Conservation (phyloP, 495 filamentous ascomycete species). For the Eremomyces bilateralis region DNA sequence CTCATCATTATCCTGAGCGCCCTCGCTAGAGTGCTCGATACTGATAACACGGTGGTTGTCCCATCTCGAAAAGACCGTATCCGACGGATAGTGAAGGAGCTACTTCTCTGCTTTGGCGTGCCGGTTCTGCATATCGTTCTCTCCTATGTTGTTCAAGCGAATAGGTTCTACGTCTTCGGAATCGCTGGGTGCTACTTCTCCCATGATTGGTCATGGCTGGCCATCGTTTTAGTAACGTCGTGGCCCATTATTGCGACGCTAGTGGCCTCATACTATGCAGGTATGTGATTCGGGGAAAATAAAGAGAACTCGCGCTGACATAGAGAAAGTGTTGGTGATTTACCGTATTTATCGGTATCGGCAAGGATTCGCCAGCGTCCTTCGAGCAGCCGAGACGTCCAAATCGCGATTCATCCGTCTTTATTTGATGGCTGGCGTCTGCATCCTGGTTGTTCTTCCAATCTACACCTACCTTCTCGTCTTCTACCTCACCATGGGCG, state of each 20-base stretch:
- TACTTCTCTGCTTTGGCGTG: conserved; percentile 43
- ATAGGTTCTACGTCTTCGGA: conserved; percentile 50
- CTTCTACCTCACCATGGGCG: too few relatives aligned
- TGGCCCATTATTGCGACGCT: conserved; percentile 46
- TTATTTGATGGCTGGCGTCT: too few relatives aligned
- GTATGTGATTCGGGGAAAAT: conserved; percentile 36
- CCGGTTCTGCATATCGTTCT: conserved; percentile 43
- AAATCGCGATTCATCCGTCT: too few relatives aligned
- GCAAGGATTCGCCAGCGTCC: conserved; percentile 22
- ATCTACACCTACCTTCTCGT: too few relatives aligned
- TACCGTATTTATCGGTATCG: conserved; percentile 37
- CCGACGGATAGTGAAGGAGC: conserved; percentile 32
- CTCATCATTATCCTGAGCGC: conserved; percentile 50
- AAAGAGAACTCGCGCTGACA: conserved; percentile 30
- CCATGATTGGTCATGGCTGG: conserved; percentile 49
- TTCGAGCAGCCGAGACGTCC: neutral
- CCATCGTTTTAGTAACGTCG: conserved; percentile 38
- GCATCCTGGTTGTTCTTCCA: too few relatives aligned
- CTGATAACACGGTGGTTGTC: conserved; percentile 32
- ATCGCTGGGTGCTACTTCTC: conserved; percentile 50
- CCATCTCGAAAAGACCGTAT: conserved; percentile 29
- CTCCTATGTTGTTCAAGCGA: conserved; percentile 45
- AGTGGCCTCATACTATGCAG: conserved; percentile 41
- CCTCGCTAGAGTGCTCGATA: conserved; percentile 47
- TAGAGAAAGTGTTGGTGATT: conserved; percentile 35